Conservation (phyloP, 352 stramenopile genomes). For the Globisporangium ultimum region DNA sequence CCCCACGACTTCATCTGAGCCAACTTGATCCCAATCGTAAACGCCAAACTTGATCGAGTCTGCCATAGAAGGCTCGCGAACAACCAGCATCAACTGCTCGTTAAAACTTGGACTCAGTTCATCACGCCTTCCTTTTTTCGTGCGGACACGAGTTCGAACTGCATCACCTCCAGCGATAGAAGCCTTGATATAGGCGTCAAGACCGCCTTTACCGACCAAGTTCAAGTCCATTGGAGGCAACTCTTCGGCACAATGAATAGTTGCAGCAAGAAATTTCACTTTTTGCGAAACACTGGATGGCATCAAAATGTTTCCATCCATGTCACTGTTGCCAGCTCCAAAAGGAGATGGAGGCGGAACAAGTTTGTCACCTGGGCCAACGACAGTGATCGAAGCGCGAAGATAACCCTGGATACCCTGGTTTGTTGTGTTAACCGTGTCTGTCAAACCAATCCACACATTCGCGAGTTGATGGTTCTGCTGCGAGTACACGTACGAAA, state of each 20-base stretch:
- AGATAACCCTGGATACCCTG: slow-evolving; percentile 90
- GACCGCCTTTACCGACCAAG: slow-evolving; percentile 50
- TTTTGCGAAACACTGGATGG: slow-evolving; percentile 65
- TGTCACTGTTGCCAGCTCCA: slow-evolving; percentile 30
- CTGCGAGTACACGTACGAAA: slow-evolving; percentile 86
- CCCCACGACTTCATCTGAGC: slow-evolving; percentile 66
- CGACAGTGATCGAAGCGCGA: slow-evolving; percentile 82
- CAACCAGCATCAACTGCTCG: slow-evolving; percentile 74
- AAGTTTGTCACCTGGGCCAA: slow-evolving; percentile 86
- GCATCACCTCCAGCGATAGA: slow-evolving; percentile 53
- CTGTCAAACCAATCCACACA: slow-evolving; percentile 89
- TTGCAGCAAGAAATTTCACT: slow-evolving; percentile 68
- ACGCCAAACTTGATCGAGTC: slow-evolving; percentile 70
- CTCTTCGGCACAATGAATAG: slow-evolving; percentile 69
- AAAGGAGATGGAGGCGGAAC: slow-evolving; percentile 65
- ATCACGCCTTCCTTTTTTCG: slow-evolving; percentile 69
- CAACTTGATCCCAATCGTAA: slow-evolving; percentile 79
- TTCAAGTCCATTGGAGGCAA: slow-evolving; percentile 73
- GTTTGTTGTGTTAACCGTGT: slow-evolving; percentile 77
- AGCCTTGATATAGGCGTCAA: slow-evolving; percentile 72
- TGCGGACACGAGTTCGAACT: slow-evolving; percentile 69
- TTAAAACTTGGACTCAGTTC: slow-evolving; percentile 73
- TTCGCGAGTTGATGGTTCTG: slow-evolving; percentile 88
- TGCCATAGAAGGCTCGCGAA: slow-evolving; percentile 75
- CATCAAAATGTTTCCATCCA: slow-evolving; percentile 77